These are phyloP conservation scores for Aspergillus intermedius DNA, from an alignment of 2,329 filamentous ascomycete genomes.

Conservation along the genomic window DNA sequence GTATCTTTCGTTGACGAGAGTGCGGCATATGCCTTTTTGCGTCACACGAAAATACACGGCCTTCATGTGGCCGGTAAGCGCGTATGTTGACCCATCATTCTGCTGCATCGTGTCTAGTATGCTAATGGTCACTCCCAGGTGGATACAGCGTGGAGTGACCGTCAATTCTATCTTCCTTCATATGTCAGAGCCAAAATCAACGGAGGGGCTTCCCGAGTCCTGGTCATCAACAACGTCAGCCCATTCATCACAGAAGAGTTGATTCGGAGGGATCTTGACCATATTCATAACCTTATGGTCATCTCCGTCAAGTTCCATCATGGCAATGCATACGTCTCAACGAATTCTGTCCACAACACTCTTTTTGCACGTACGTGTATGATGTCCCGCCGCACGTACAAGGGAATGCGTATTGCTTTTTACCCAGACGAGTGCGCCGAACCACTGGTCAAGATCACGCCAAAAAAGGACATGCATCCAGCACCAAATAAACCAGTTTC, in stretches of 20 bases:
- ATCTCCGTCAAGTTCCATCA: conserved; percentile 56
- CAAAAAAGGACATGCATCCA: conserved; percentile 20
- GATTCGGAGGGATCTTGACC: conserved; percentile 68
- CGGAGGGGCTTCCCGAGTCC: conserved; percentile 64
- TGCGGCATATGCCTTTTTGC: conserved; percentile 59
- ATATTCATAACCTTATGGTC: conserved; percentile 73
- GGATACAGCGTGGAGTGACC: conserved; percentile 62
- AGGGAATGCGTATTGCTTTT: conserved; percentile 63
- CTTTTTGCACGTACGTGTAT: conserved; percentile 72
- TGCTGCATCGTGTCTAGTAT: not conserved
- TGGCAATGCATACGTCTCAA: conserved; percentile 61
- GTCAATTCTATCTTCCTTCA: conserved; percentile 59
- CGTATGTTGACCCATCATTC: conserved; percentile 42
- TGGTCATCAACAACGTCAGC: conserved; percentile 59
- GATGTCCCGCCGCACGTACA: conserved; percentile 63
- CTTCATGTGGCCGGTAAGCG: conserved; percentile 63
- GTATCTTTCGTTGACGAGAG: conserved; percentile 64
- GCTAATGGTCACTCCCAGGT: conserved; percentile 44
- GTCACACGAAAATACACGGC: conserved; percentile 58
- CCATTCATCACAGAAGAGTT: conserved; percentile 54
- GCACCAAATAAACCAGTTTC: conserved; percentile 28
- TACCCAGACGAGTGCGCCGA: conserved; percentile 65
- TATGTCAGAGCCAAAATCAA: conserved; percentile 60
- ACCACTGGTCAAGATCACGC: conserved; percentile 41
- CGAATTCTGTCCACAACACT: conserved; percentile 70